A percentile compares a stretch with the other conserved stretches of the same genome.
Conservation (phyloP, 805 yeast species). For the Barnettozyma pratensis region DNA sequence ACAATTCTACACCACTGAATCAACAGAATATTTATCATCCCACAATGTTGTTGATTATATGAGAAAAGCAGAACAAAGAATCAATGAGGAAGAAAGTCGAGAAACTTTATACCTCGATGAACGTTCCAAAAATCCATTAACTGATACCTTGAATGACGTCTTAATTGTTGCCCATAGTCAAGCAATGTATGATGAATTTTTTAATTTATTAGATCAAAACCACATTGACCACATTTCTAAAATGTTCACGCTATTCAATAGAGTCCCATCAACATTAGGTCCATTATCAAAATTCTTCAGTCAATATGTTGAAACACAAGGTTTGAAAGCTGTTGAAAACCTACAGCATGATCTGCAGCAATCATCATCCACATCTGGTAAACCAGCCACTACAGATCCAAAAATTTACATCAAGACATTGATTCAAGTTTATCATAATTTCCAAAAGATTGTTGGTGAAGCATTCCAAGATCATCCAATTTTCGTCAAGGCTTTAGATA, state of each 20-base stretch:
- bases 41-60: constrained; percentile 90
- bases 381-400: constrained; percentile 50
- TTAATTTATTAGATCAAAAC: constrained; percentile 66
- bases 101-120: constrained; percentile 79
- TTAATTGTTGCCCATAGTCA: constrained; percentile 76
- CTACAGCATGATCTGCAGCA: constrained; percentile 33
- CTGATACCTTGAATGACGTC: constrained; percentile 69
- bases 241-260: constrained; percentile 67
- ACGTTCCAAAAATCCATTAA: constrained; percentile 72
- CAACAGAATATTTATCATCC: constrained; percentile 55
- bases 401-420: constrained; percentile 75
- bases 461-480: constrained; percentile 73
- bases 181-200: constrained; percentile 71
- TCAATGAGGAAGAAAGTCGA: constrained; percentile 77
- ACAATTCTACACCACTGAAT: constrained; percentile 64
- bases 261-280: constrained; percentile 75
- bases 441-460: constrained; percentile 52
- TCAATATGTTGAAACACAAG: constrained; percentile 63
- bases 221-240: constrained; percentile 69
- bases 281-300: constrained; percentile 74
- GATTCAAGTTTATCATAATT: constrained; percentile 63
- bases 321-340: constrained; percentile 55
- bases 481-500: constrained; percentile 83
- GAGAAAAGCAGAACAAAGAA: constrained; percentile 75
- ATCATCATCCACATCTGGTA: constrained; percentile 15